Percentiles rank a stretch among this genome's conserved stretches.
These are phyloP conservation scores for Cryptococcus sp. DNA, from an alignment of 1,284 basidiomycete genomes.

Conservation along the genomic window DNA sequence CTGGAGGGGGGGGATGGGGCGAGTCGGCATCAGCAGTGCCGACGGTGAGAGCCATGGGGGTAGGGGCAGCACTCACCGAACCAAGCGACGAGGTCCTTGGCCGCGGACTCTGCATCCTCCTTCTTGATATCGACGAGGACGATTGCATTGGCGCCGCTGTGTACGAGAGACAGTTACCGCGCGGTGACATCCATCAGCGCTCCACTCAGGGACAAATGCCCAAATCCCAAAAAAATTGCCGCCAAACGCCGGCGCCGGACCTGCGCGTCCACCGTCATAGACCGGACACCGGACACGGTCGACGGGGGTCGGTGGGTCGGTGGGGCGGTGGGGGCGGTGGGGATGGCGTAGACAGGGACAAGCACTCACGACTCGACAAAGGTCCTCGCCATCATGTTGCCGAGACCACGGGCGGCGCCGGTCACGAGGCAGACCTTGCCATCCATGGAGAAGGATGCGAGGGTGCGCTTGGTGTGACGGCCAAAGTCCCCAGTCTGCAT, in stretches of 20 bases:
- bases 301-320: too few species aligned
- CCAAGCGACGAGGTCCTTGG: constrained; percentile 65
- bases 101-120: constrained; percentile 67
- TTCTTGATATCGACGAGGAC: constrained; percentile 81
- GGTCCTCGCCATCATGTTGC: constrained; percentile 82
- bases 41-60: neutral
- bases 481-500: constrained; percentile 36
- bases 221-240: neutral
- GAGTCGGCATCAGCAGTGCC: neutral
- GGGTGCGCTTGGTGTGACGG: constrained; percentile 44
- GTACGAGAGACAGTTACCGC: neutral
- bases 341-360: too few species aligned
- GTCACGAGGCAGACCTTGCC: constrained; percentile 84
- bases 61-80: constrained; percentile 47
- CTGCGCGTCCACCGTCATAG: neutral
- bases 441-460: constrained; percentile 43
- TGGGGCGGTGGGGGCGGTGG: too few species aligned
- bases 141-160: constrained; percentile 74
- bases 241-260: neutral
- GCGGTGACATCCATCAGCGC: neutral
- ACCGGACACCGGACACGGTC: neutral
- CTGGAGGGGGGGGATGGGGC: constrained; percentile 27
- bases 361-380: constrained; percentile 74
- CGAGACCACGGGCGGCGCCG: constrained; percentile 87
- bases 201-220: neutral